phyloP scores from a whole-genome alignment of 768 basidiomycete genomes.

The Leccinum barrowsii region DNA sequence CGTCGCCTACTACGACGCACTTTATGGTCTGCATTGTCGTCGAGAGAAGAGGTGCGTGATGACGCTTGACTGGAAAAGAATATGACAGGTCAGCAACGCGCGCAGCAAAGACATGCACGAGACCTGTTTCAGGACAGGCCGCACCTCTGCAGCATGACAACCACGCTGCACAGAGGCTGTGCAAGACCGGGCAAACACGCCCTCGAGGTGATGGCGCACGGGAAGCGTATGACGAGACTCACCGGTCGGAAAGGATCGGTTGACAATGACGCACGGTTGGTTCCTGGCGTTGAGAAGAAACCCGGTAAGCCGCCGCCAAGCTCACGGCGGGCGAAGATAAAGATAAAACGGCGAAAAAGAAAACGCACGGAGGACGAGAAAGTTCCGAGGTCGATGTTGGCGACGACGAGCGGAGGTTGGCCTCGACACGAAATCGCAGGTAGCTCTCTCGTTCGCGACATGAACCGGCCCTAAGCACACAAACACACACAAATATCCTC shows the following conservation, averaged over 20 bases:
- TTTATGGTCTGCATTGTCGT: constrained; percentile 90
- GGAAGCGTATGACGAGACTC: constrained; percentile 10
- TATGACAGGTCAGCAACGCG: constrained; percentile 19
- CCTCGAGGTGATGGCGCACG: constrained; percentile 6
- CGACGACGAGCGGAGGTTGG: constrained; percentile 29
- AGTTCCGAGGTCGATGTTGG: constrained; percentile 24
- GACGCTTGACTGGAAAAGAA: constrained; percentile 9
- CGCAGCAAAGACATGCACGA: constrained; percentile 16
- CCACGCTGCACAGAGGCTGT: constrained; percentile 25
- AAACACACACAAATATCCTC: constrained; percentile 29
- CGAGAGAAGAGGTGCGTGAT: constrained; percentile 6
- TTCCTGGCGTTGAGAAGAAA: constrained; percentile 20
- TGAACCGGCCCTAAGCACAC: constrained; percentile 33
- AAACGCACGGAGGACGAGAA: constrained; percentile 18
- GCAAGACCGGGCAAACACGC: constrained; percentile 11
- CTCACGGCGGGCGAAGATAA: background rate
- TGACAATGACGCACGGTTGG: constrained; percentile 20
- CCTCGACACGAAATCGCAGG: constrained; percentile 27
- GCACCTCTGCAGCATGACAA: constrained; percentile 30
- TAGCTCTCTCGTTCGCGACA: constrained; percentile 20
- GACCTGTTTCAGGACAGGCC: constrained; percentile 22
- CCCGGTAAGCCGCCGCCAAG: constrained; percentile 18
- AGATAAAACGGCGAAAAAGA: constrained; percentile 1
- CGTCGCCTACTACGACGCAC: constrained; percentile 96
- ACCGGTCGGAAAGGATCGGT: constrained; percentile 18